Evolutionary conservation across 805 yeast genomes (phyloP).

Genomic region (Candida adriatica): DNA sequence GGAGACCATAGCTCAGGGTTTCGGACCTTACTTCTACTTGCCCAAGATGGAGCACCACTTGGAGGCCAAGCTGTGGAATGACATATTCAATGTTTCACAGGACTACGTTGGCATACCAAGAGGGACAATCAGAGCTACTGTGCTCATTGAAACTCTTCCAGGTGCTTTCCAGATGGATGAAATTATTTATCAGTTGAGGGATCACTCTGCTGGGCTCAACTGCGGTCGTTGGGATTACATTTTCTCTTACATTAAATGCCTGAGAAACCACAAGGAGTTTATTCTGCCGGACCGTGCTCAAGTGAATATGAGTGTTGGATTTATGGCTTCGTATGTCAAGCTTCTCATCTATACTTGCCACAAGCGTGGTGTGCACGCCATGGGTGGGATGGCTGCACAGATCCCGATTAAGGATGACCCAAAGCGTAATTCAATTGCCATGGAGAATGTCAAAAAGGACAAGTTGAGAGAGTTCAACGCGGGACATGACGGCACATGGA

Average conservation of each 20-base stretch:
- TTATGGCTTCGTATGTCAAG: slow-evolving; percentile 74
- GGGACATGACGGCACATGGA: slow-evolving; percentile 88
- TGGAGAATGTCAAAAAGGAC: slow-evolving; percentile 67
- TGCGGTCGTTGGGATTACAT: slow-evolving; percentile 92
- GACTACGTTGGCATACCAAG: slow-evolving; percentile 62
- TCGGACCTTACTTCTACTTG: slow-evolving; percentile 76
- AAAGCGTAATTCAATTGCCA: slow-evolving; percentile 54
- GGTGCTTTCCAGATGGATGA: slow-evolving; percentile 86
- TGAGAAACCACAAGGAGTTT: slow-evolving; percentile 59
- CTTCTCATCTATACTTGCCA: slow-evolving; percentile 70
- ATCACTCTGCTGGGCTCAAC: slow-evolving; percentile 75
- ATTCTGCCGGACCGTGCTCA: slow-evolving; percentile 71
- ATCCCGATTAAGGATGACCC: slow-evolving; percentile 74
- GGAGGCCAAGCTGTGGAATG: slow-evolving; percentile 82
- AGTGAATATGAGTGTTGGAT: slow-evolving; percentile 77
- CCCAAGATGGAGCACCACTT: slow-evolving; percentile 85
- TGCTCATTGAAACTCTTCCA: slow-evolving; percentile 75
- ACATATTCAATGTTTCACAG: slow-evolving; percentile 69
- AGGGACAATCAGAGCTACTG: slow-evolving; percentile 79
- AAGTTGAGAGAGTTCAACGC: slow-evolving; percentile 69
- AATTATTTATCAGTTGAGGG: slow-evolving; percentile 67
- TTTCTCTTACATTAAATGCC: slow-evolving; percentile 70
- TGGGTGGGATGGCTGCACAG: slow-evolving; percentile 91
- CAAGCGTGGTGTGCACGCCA: slow-evolving; percentile 74
- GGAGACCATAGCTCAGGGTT: slow-evolving; percentile 53